Conservation (phyloP, 1,139 yeast species). For the Diutina mesorugosa region DNA sequence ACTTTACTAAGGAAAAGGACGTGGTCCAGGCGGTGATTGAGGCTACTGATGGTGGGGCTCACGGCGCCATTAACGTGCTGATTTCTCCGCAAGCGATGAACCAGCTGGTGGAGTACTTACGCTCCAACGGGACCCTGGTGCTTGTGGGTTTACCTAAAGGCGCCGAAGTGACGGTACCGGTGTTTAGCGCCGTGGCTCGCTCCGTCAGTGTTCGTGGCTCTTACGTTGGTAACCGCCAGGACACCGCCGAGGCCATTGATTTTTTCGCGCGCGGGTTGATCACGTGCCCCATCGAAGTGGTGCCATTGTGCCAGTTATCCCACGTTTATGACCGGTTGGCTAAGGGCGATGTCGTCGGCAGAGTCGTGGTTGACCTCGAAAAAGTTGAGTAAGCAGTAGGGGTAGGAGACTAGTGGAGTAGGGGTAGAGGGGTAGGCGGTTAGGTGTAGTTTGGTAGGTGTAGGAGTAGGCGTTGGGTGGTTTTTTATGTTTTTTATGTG, state of each 20-base stretch:
- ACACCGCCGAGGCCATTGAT: conserved; percentile 65
- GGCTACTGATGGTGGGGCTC: conserved; percentile 71
- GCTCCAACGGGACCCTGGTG: conserved; percentile 68
- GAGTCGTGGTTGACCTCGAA: conserved; percentile 58
- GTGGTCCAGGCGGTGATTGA: conserved; percentile 39
- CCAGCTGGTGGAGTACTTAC: conserved; percentile 56
- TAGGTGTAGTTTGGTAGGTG: too few species aligned
- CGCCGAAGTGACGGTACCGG: conserved; percentile 48
- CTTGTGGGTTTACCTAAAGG: conserved; percentile 72
- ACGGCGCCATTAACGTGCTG: conserved; percentile 71
- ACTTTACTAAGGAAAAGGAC: conserved; percentile 45
- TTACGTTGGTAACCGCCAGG: conserved; percentile 73
- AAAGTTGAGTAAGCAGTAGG: conserved; percentile 8
- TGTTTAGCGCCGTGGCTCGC: conserved; percentile 53
- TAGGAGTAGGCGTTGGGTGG: too few species aligned
- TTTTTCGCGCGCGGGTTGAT: conserved; percentile 61
- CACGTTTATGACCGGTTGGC: conserved; percentile 54
- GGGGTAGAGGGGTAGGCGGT: too few species aligned
- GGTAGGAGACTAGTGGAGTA: background rate
- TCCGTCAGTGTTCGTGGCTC: conserved; percentile 59
- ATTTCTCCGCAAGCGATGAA: conserved; percentile 64
- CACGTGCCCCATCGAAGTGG: conserved; percentile 54
- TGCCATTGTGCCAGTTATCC: conserved; percentile 49
- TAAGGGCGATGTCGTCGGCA: conserved; percentile 59
- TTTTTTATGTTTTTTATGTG: too few species aligned